Evolutionary conservation across 1,284 basidiomycete species (phyloP), one percentile per base, ranked within the genome.

Genomic region (Ceratobasidium papillatum): DNA sequence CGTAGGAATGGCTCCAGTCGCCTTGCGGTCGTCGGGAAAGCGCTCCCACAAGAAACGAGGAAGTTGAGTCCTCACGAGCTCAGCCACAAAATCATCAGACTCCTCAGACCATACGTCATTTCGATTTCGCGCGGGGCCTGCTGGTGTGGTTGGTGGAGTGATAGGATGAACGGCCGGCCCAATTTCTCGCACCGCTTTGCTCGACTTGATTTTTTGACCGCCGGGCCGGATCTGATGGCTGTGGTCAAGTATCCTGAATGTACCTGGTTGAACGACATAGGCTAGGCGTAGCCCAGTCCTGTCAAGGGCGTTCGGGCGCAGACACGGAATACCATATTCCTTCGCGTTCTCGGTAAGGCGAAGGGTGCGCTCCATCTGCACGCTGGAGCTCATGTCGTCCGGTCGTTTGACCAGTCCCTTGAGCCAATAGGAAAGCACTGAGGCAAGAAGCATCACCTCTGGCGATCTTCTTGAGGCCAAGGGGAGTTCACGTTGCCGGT

Each of bases 341-440:
- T 56, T 47, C 12, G 14, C 41, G 25, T 47, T 9, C 1, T 30
- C 3, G 17, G n/a, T n/a, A 7, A 59, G n/a, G 32, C 12, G 5
- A 11, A 59, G n/a, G 7, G 3, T 1, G 19, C 36, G 2, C 7
- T 7, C 69, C 69, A 63, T 73, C 1, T 41, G 11, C 11, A 1
- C 25, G 4, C 30, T 51, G 2, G 58, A 19, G 30, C 69, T 73
- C 69, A 62, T 61, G 12, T 73, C 45, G 34, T 62, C 58, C 19
- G 69, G 69, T 1, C 45, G 32, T 4, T 62, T 62, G 1, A 51
- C 56, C 1, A 63, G 30, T 0, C 69, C 47, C 27, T 62, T 52
- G 5, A 73, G 8, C 58, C 9, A 25, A 34, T 73, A 73, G 0
- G 58, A 1, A 8, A 63, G 19, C 1, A 52, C 45, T 2, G 22